phyloP scores from a whole-genome alignment of 2,329 filamentous ascomycete genomes.

The Sporothrix variecibatus region DNA sequence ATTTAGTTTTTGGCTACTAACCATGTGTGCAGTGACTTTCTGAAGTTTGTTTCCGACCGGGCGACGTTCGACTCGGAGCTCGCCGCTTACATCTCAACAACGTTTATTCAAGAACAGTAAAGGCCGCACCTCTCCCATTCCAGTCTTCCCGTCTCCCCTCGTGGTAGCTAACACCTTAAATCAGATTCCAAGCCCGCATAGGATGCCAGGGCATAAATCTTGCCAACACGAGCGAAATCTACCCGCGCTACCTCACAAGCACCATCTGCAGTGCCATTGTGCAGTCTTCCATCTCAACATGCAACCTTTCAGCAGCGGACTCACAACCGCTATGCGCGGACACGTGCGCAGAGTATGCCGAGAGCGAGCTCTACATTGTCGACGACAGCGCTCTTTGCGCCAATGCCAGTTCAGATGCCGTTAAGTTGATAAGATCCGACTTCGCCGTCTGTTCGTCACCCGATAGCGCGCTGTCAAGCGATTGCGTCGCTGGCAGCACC shows the following conservation, averaged over 20 bases:
- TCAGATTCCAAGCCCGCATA: constrained; percentile 77
- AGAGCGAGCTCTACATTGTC: constrained; percentile 83
- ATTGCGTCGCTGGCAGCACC: constrained; percentile 71
- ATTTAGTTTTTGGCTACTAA: not conserved
- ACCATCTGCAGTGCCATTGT: constrained; percentile 92
- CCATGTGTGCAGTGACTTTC: constrained; percentile 67
- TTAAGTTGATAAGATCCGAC: constrained; percentile 82
- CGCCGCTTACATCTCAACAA: constrained; percentile 68
- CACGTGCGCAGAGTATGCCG: constrained; percentile 78
- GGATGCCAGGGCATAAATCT: constrained; percentile 79
- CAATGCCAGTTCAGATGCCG: constrained; percentile 63
- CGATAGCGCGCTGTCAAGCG: constrained; percentile 71
- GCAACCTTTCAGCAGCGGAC: constrained; percentile 63
- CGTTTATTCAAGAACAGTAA: constrained; percentile 79
- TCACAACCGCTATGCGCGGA: constrained; percentile 83
- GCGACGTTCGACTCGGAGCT: constrained; percentile 77
- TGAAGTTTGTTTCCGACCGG: constrained; percentile 75
- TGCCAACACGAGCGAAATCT: constrained; percentile 76
- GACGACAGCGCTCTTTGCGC: constrained; percentile 73
- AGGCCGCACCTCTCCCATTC: constrained; percentile 37
- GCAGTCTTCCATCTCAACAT: constrained; percentile 77
- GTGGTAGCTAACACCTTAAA: not conserved
- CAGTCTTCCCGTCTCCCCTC: not conserved
- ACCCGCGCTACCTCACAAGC: constrained; percentile 90
- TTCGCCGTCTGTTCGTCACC: constrained; percentile 88